Conservation (phyloP, 1,284 basidiomycete genomes). For the Tremellales sp. region DNA sequence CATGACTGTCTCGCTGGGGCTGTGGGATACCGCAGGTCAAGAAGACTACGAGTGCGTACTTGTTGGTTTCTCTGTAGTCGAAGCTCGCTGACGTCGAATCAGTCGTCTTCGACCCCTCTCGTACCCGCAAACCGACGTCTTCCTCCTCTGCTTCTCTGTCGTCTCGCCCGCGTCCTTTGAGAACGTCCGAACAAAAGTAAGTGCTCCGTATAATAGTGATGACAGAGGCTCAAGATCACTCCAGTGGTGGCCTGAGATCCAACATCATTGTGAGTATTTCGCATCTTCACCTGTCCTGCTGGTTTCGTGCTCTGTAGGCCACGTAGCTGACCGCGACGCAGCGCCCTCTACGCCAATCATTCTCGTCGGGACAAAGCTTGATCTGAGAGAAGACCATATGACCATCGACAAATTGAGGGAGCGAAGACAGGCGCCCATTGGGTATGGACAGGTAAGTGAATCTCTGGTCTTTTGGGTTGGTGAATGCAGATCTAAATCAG, state of each 20-base stretch:
- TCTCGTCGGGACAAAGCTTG: conserved; percentile 95
- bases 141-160: conserved; percentile 97
- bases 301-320: neutral
- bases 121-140: conserved; percentile 99
- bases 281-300: conserved; percentile 11
- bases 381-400: conserved; percentile 88
- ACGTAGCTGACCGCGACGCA: conserved; percentile 17
- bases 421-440: conserved; percentile 91
- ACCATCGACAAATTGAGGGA: conserved; percentile 91
- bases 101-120: conserved; percentile 96
- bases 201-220: conserved; percentile 6
- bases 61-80: neutral
- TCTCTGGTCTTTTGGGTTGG: neutral
- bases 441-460: conserved; percentile 53
- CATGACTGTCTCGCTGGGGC: conserved; percentile 93
- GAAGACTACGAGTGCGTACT: conserved; percentile 63
- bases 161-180: conserved; percentile 97
- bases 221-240: conserved; percentile 3
- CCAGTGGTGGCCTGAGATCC: conserved; percentile 51
- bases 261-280: conserved; percentile 42
- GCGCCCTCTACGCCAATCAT: conserved; percentile 92
- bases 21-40: conserved; percentile 99
- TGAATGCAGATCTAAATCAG: neutral
- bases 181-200: conserved; percentile 94
- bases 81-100: conserved; percentile 6